Conservation (phyloP, 225 moss, liverwort and hornwort species). For the Takakia lepidozioides region DNA sequence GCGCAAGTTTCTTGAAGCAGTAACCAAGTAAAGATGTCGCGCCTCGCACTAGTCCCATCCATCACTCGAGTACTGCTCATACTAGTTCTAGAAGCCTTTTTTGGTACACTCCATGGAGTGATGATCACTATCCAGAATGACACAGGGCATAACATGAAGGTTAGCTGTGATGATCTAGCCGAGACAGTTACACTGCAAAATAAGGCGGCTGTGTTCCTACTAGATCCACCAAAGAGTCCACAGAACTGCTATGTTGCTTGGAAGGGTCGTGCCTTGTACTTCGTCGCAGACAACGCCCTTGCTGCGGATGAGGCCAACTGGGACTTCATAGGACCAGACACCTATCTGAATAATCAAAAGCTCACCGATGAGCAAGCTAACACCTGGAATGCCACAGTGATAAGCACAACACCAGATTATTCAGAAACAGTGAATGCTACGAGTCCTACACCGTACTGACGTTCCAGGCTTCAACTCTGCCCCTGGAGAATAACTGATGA, state of each 20-base stretch:
- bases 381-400: too few relatives aligned
- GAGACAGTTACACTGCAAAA: constrained; percentile 1
- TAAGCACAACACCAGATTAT: too few relatives aligned
- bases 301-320: constrained; percentile 10
- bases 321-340: constrained; percentile 4
- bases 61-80: too few relatives aligned
- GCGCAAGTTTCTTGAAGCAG: too few relatives aligned
- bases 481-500: too few relatives aligned
- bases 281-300: constrained; percentile 5
- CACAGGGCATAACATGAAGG: constrained; percentile 4
- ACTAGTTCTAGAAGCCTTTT: too few relatives aligned
- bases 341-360: constrained; percentile 2
- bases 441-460: too few relatives aligned
- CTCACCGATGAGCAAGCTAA: constrained; percentile 5
- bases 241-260: constrained; percentile 6
- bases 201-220: background rate
- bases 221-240: constrained; percentile 1
- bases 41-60: too few relatives aligned
- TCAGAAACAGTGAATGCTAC: too few relatives aligned
- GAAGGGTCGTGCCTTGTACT: constrained; percentile 1
- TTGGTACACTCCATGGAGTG: too few relatives aligned
- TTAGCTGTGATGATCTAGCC: constrained; percentile 7
- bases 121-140: constrained; percentile 12
- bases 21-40: too few relatives aligned
- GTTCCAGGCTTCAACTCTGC: too few relatives aligned